These are phyloP conservation scores for Pulveroboletus sp. DNA, from an alignment of 768 basidiomycete species.

Conservation along the genomic window DNA sequence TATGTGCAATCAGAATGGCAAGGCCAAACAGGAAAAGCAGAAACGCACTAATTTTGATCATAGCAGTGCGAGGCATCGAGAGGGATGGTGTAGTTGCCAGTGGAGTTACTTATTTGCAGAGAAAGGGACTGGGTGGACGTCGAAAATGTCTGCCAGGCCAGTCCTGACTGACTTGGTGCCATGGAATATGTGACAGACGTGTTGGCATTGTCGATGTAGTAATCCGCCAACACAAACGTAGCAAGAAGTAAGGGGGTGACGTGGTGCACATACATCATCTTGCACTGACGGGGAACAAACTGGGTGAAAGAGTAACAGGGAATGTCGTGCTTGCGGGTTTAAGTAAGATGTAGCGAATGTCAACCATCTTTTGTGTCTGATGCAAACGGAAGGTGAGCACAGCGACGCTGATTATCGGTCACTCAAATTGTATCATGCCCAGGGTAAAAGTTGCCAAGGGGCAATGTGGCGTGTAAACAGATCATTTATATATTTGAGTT, in stretches of 20 bases:
- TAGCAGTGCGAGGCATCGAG: constrained; percentile 21
- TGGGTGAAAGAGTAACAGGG: neutral
- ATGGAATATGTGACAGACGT: constrained; percentile 18
- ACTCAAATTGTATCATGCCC: neutral
- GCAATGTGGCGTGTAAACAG: too few species aligned
- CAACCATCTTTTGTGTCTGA: neutral
- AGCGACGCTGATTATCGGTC: neutral
- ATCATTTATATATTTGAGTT: neutral
- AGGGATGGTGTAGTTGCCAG: constrained; percentile 15
- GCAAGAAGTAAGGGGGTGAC: constrained; percentile 11
- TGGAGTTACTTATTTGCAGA: constrained; percentile 14
- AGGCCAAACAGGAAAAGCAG: neutral
- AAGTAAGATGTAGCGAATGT: neutral
- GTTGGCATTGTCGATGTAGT: constrained; percentile 23
- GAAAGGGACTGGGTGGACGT: neutral
- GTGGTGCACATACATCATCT: constrained; percentile 6
- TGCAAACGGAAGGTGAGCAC: neutral
- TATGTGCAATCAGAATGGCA: neutral
- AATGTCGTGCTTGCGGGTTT: neutral
- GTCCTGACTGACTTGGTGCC: constrained; percentile 12
- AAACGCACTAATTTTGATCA: constrained; percentile 25
- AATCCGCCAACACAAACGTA: constrained; percentile 17
- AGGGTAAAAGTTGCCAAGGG: too few species aligned
- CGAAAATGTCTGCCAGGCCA: constrained; percentile 11
- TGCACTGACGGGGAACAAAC: neutral